These are phyloP conservation scores for Teratosphaeria nubilosa DNA, from an alignment of 2,329 filamentous ascomycete species.

Conservation along the genomic window DNA sequence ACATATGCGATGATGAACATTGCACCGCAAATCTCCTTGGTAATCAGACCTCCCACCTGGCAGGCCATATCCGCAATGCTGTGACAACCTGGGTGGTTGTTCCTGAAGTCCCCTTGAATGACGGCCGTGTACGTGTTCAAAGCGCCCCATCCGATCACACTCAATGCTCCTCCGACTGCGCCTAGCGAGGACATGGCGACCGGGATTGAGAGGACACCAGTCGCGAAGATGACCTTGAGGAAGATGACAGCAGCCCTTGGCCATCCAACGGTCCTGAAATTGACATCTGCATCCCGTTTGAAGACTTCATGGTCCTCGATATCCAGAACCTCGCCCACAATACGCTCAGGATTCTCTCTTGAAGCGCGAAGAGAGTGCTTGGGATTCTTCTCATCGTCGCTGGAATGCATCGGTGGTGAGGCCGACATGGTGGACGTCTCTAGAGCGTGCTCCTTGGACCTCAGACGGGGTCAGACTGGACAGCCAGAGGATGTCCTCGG, in stretches of 20 bases:
- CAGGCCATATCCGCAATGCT: constrained; percentile 49
- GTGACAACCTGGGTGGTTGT: constrained; percentile 40
- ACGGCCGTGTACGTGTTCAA: constrained; percentile 42
- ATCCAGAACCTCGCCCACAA: constrained; percentile 14
- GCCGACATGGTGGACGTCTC: background rate
- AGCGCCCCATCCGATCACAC: constrained; percentile 37
- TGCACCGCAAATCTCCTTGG: constrained; percentile 44
- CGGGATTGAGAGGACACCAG: constrained; percentile 41
- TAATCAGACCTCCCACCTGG: constrained; percentile 42
- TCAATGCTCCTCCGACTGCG: constrained; percentile 38
- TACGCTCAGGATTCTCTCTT: constrained; percentile 11
- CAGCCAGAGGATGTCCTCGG: background rate
- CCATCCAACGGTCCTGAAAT: constrained; percentile 47
- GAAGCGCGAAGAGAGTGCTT: constrained; percentile 1
- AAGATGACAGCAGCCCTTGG: constrained; percentile 43
- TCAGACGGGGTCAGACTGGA: background rate
- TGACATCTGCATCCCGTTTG: constrained; percentile 38
- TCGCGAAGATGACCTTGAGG: constrained; percentile 43
- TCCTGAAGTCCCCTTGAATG: constrained; percentile 39
- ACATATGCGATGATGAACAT: constrained; percentile 42
- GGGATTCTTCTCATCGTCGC: background rate
- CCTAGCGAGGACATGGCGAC: constrained; percentile 39
- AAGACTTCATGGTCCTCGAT: constrained; percentile 40
- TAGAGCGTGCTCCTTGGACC: background rate
- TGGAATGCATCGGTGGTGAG: background rate